A percentile compares a stretch with the other conserved stretches of the same genome.
These are phyloP conservation scores for Trichophyton schoenleinii DNA, from an alignment of 2,329 filamentous ascomycete species.

Conservation along the genomic window DNA sequence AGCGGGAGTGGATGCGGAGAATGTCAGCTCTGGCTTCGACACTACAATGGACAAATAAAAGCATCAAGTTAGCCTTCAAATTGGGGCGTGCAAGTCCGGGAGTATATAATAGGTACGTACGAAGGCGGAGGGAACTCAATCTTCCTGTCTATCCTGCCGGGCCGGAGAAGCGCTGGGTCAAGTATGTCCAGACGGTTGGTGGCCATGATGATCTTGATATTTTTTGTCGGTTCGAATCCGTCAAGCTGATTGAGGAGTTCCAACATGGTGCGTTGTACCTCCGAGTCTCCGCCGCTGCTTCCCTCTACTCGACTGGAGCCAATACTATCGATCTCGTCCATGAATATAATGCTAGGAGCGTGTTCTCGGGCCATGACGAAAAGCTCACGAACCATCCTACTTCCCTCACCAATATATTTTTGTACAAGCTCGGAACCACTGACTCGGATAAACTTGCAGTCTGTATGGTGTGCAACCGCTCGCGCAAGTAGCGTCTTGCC, in stretches of 20 bases:
- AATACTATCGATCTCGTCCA: slow-evolving; percentile 99
- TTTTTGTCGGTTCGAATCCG: slow-evolving; percentile 97
- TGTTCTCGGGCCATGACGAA: slow-evolving; percentile 99
- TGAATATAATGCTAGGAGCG: slow-evolving; percentile 97
- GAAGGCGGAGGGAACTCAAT: slow-evolving; percentile 97
- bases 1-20: slow-evolving; percentile 89
- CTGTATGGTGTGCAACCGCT: slow-evolving; percentile 94
- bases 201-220: slow-evolving; percentile 99
- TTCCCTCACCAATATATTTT: slow-evolving; percentile 98
- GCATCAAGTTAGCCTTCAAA: not conserved
- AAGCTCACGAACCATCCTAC: slow-evolving; percentile 93
- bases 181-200: slow-evolving; percentile 97
- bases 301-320: slow-evolving; percentile 94
- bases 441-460: slow-evolving; percentile 98
- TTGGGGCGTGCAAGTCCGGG: not conserved
- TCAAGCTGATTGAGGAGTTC: slow-evolving; percentile 97
- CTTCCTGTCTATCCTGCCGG: slow-evolving; percentile 96
- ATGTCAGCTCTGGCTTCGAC: slow-evolving; percentile 96
- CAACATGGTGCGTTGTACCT: slow-evolving; percentile 97
- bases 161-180: slow-evolving; percentile 83
- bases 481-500: slow-evolving; percentile 91
- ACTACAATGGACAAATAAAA: slow-evolving; percentile 18
- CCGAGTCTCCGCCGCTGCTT: slow-evolving; percentile 86
- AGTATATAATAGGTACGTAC: slow-evolving; percentile 22
- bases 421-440: slow-evolving; percentile 93